Conservation (phyloP, 139 green algal species). For the Chlorella sp. region DNA sequence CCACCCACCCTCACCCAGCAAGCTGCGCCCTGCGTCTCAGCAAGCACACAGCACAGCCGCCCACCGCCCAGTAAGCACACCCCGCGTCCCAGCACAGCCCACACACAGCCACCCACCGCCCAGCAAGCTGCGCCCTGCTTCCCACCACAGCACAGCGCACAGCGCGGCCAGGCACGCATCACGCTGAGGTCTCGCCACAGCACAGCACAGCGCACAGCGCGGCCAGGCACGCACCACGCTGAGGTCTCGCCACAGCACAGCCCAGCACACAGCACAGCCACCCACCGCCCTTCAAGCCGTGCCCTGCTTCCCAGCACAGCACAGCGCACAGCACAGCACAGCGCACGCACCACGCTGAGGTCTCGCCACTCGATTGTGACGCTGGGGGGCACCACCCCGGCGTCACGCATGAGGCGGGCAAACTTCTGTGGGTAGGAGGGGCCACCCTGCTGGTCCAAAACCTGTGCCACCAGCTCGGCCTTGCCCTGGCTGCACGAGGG, state of each 20-base stretch:
- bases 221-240: slow-evolving; percentile 51
- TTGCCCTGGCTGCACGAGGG: neutral
- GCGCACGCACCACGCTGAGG: slow-evolving; percentile 52
- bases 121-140: no score
- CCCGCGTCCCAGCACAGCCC: no score
- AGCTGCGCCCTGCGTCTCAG: no score
- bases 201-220: slow-evolving; percentile 64
- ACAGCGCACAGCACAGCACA: slow-evolving; percentile 53
- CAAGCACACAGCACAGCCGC: no score
- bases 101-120: no score
- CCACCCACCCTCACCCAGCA: no score
- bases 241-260: slow-evolving; percentile 62
- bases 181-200: slow-evolving; percentile 70
- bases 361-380: slow-evolving; percentile 74
- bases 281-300: neutral
- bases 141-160: slow-evolving; percentile 67
- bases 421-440: neutral
- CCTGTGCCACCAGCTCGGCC: neutral
- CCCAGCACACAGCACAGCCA: neutral
- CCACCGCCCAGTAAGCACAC: no score
- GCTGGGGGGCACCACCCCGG: slow-evolving; percentile 7
- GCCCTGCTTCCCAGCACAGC: slow-evolving; percentile 46
- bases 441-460: neutral
- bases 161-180: slow-evolving; percentile 47
- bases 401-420: neutral